Conservation (phyloP, 1,284 basidiomycete genomes). For the Ustilago bromivora region DNA sequence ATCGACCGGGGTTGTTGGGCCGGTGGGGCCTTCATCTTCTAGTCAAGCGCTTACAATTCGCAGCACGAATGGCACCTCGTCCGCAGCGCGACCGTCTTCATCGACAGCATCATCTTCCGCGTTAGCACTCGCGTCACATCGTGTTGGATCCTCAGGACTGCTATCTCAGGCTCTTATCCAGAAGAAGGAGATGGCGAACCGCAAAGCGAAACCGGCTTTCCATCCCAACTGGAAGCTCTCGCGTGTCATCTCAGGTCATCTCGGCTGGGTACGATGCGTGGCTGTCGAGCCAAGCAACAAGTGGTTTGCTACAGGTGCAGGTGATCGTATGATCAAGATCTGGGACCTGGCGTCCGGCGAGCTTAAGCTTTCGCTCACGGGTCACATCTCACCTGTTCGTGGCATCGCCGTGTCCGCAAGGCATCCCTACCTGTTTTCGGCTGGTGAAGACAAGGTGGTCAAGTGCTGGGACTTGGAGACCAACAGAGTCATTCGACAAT, state of each 20-base stretch:
- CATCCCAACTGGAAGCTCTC: conserved; percentile 94
- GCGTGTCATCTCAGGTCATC: conserved; percentile 95
- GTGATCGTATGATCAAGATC: conserved; percentile 98
- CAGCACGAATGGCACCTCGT: conserved; percentile 17
- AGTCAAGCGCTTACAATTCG: conserved; percentile 42
- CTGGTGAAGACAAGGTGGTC: conserved; percentile 98
- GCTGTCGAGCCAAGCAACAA: conserved; percentile 97
- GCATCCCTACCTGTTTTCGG: conserved; percentile 97
- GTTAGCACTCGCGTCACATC: conserved; percentile 35
- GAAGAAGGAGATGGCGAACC: conserved; percentile 72
- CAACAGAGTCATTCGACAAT: conserved; percentile 98
- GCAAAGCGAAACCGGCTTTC: conserved; percentile 90
- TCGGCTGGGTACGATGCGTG: conserved; percentile 97
- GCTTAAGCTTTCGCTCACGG: conserved; percentile 92
- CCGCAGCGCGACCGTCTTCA: conserved; percentile 18
- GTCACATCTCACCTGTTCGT: conserved; percentile 96
- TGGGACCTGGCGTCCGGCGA: conserved; percentile 98
- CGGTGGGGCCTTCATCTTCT: conserved; percentile 23
- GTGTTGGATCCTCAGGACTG: conserved; percentile 43
- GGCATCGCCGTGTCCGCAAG: conserved; percentile 90
- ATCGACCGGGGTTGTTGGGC: conserved; percentile 16
- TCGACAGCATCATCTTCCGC: conserved; percentile 22
- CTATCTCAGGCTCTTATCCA: conserved; percentile 63
- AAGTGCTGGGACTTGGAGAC: conserved; percentile 99
- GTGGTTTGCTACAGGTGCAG: conserved; percentile 98